Base-by-base conservation (phyloP, 2,329 filamentous ascomycete genomes). In the Diaporthe eres region DNA sequence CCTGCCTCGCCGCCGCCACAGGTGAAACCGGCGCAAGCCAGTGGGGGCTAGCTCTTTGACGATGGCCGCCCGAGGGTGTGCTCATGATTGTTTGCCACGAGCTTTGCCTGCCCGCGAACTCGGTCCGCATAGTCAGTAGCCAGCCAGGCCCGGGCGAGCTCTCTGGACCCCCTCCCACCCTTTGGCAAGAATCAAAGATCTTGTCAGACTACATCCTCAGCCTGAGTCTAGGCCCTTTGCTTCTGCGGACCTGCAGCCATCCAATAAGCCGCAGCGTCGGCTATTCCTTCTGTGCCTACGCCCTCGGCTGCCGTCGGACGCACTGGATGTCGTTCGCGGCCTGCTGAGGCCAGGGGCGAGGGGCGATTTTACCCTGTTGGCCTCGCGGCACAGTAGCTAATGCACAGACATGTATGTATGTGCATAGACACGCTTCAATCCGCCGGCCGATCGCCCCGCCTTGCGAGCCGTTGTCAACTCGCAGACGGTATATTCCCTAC, bases 301-400 rank as follows among this genome's bases (percentile, higher is more conserved):
- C 34, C 25, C 55, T 42, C 57, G 53, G 53, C 70, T 72, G 57
- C 39, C 53, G 13, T 72, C 39, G 72, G 42, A 60, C 65, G 65
- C 75, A 44, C 34, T 68, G 65, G 47, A 61, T 19, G 53, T 58
- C 47, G 71, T 74, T 76, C 61, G 22, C 71, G 49, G 65, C 57
- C 42, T 71, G 63, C 63, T 73, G 71, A 53, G 49, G 34, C 47
- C 72, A 49, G 67, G 47, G 47, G 60, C 55, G 37, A 60, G 25
- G 25, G 28, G 58, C 12, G 34, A 63, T 65, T 65, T 53, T 34
- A 31, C 71, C 53, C 63, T 31, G 68, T 55, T 55, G 71, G 55
- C 39, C 34, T 53, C 25, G 71, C 58, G 34, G 47, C 31, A 39
- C 28, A 47, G 25, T 22, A 53, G 37, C 53, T 47, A 61, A 25